Evolutionary conservation across 371 early-diverging fungal genomes (phyloP), one percentile per base, ranked within the genome.

Genomic region (Lichtheimia corymbifera): DNA sequence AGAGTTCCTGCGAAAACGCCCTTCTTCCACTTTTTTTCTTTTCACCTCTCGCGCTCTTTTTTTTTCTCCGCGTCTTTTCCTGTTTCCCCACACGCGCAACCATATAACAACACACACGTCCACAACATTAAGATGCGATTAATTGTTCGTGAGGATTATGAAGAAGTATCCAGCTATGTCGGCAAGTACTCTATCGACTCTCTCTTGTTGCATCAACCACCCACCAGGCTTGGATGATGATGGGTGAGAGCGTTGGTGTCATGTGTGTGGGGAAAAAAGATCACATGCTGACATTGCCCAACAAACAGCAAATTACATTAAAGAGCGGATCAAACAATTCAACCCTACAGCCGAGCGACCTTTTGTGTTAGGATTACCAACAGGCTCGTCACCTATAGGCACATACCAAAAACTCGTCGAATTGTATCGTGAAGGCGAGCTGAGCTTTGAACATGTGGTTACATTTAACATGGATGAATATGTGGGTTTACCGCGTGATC

Each of bases 311-410:
- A 64, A 64, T 54, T 64, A 64, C 42, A 55, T 64, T 51, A 64
- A 64, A 50, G 64, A 64, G 45, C 58, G 64, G 13, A 89, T 93
- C 65, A 79, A 82, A 59, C 87, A 89, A 63, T 93, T 92, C 68
- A 80, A 73, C 3, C 93, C 94, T 17, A 85, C 91, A 20, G 72
- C 83, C 41, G 80, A 83, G 40, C 78, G 86, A 58, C 93, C 94
- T 4, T 93, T 93, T 67, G 93, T 92, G 18, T 73, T 93, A 17
- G 94, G 93, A 22, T 85, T 93, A 7, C 93, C 92, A 51, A 92
- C 92, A 5, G 93, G 93, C 9, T 68, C 68, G 0, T 68, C 68
- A 15, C 68, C 68, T 6, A 55, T 68, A 41, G 68, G 64, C 25
- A 55, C 56, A 1, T 94, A 94, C 77, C 55, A 64, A 70, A 75